phyloP scores from a whole-genome alignment of 441 rosid genomes.

The California macrophylla region DNA sequence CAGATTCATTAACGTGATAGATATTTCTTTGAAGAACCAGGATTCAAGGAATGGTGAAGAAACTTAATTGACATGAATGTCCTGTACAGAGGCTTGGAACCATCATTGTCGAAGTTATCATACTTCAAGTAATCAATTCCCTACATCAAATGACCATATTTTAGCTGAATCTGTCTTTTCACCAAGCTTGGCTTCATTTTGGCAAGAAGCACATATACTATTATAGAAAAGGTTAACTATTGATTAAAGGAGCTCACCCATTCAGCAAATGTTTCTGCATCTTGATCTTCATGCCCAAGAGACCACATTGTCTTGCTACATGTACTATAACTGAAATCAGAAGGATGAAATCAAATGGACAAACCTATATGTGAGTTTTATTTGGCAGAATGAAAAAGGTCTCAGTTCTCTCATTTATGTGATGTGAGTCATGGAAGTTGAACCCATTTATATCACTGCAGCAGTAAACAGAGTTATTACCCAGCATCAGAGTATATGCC shows the following conservation, averaged over 20 bases:
- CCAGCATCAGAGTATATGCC: constrained; percentile 29
- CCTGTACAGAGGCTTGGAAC: constrained; percentile 25
- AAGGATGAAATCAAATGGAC: not conserved
- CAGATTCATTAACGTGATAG: not conserved
- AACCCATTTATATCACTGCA: not conserved
- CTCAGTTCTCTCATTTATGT: not conserved
- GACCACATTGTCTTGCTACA: constrained; percentile 35
- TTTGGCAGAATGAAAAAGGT: not conserved
- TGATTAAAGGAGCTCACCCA: constrained; percentile 26
- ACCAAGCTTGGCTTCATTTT: not conserved
- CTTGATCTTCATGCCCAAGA: constrained; percentile 31
- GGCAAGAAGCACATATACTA: not conserved
- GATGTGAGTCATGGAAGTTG: not conserved
- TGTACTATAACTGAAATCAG: constrained; percentile 21
- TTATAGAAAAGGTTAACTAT: not conserved
- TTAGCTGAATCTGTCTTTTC: not conserved
- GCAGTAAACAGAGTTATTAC: constrained; percentile 11
- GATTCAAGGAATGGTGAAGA: not conserved
- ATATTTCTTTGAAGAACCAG: not conserved
- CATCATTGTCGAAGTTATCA: constrained; percentile 30
- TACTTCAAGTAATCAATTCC: constrained; percentile 36
- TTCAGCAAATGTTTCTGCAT: constrained; percentile 27
- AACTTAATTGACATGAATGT: not conserved
- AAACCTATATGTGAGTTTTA: not conserved
- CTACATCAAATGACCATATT: constrained; percentile 12